Evolutionary conservation across 1,139 yeast species (phyloP), one percentile per base, ranked within the genome.

Genomic region (Sugiyamaella pinicola): DNA sequence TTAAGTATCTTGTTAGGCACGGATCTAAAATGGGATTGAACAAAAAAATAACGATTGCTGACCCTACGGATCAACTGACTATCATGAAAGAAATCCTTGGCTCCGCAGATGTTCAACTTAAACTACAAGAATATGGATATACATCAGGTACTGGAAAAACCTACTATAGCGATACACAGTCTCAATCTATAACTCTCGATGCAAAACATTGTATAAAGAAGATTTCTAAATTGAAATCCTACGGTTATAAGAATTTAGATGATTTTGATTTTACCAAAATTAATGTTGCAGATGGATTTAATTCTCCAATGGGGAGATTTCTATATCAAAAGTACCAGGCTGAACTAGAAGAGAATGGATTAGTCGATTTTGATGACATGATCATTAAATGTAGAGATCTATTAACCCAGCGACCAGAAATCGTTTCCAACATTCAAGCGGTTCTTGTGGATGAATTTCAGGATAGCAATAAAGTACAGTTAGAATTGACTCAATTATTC

Each of bases 371-470:
- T 68, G 98, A 91, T 66, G 98, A 91, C 65, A 76, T 95, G 51
- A 72, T 93, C 35, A 66, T 87, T 28, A 71, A 75, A 50, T 78
- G 90, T 34, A 72, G 76, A 56, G 66, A 71, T 10, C 69, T 90
- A 15, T 63, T 89, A n/a, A 62, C 71, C 0, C 59, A 65, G 18
- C 67, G 71, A 52, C 74, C 79, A 2, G 73, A 76, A 0, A 79
- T 83, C 18, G 71, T 85, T 18, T 72, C 73, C 1, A 72, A 74
- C 51, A 72, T 87, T 6, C 74, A 80, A 57, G 93, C 88, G 61
- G 91, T 90, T 0, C 73, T 93, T 19, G 89, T 93, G 2, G 99
- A 93, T 69, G 99, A 93, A 67, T 93, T 88, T 62, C 99, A 93
- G 70, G 99, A 93, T 64, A 90, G 97, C 0, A 89, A 87, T 61